Evolutionary conservation across 1,139 yeast species (phyloP).

Genomic region (Geotrichum aggregatum): DNA sequence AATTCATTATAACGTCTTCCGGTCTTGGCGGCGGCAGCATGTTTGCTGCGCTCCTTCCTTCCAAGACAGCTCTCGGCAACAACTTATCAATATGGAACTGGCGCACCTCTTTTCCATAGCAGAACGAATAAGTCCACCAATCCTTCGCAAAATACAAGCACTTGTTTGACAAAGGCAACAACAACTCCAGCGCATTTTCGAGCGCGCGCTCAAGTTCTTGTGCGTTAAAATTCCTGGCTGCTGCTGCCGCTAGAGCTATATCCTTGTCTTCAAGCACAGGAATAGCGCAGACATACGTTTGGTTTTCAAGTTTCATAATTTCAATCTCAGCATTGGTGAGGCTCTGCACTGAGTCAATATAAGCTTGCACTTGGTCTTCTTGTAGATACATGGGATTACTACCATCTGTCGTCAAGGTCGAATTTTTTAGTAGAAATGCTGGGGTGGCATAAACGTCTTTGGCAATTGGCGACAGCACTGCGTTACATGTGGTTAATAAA

Average conservation of each 20-base stretch:
- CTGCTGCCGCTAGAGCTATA: too few species aligned
- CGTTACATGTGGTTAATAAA: background rate
- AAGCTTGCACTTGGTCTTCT: constrained; percentile 10
- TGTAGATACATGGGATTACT: too few species aligned
- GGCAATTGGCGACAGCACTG: background rate
- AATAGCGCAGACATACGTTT: constrained; percentile 11
- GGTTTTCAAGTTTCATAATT: constrained; percentile 11
- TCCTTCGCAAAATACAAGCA: constrained; percentile 45
- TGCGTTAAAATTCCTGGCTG: too few species aligned
- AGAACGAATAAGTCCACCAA: constrained; percentile 64
- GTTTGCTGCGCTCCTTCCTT: background rate
- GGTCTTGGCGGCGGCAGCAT: constrained; percentile 31
- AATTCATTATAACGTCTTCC: constrained; percentile 42
- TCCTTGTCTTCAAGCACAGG: constrained; percentile 6
- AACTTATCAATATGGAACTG: constrained; percentile 49
- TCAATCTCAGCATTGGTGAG: background rate
- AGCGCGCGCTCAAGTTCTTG: constrained; percentile 21
- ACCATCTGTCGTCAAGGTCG: too few species aligned
- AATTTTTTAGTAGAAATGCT: too few species aligned
- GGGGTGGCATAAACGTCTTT: constrained; percentile 5
- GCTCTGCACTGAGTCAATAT: constrained; percentile 3
- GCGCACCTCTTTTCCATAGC: constrained; percentile 51
- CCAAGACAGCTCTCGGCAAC: too few species aligned
- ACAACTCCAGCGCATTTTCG: too few species aligned
- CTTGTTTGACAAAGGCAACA: constrained; percentile 27